A percentile compares a stretch with the other conserved stretches of the same genome.
These are phyloP conservation scores for Trichosporon sp. DNA, from an alignment of 1,284 basidiomycete species.

Conservation along the genomic window DNA sequence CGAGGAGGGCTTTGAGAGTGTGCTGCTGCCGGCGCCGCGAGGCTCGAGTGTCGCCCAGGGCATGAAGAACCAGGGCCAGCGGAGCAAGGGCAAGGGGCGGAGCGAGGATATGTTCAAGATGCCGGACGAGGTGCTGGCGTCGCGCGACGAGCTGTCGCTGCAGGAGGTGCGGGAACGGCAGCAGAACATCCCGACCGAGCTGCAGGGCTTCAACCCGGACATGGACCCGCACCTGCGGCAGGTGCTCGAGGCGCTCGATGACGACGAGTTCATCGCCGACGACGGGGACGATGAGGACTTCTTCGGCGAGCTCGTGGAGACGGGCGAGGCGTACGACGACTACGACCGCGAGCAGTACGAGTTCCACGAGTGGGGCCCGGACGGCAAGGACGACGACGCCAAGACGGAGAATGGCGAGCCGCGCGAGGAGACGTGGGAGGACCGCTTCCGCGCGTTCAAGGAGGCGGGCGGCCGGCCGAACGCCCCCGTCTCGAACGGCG, in stretches of 20 bases:
- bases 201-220: conserved; percentile 86
- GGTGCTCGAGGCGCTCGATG: conserved; percentile 88
- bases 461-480: conserved; percentile 37
- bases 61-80: conserved; percentile 32
- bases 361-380: conserved; percentile 61
- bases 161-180: conserved; percentile 62
- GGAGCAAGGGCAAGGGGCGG: conserved; percentile 36
- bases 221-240: conserved; percentile 96
- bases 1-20: conserved; percentile 59
- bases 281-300: conserved; percentile 58
- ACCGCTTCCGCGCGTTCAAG: conserved; percentile 73
- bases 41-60: conserved; percentile 40
- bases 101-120: conserved; percentile 50
- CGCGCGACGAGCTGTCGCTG: conserved; percentile 65
- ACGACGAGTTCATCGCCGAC: conserved; percentile 80
- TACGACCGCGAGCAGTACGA: conserved; percentile 56
- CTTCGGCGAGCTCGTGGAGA: conserved; percentile 42
- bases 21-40: conserved; percentile 68
- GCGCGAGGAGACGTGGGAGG: conserved; percentile 59
- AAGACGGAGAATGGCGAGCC: conserved; percentile 33
- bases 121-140: conserved; percentile 69
- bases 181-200: conserved; percentile 66
- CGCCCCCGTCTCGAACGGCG: conserved; percentile 25
- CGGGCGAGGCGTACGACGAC: conserved; percentile 59
- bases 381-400: conserved; percentile 37